These are phyloP conservation scores for Lepidopterella palustris DNA, from an alignment of 495 filamentous ascomycete species.

Conservation along the genomic window DNA sequence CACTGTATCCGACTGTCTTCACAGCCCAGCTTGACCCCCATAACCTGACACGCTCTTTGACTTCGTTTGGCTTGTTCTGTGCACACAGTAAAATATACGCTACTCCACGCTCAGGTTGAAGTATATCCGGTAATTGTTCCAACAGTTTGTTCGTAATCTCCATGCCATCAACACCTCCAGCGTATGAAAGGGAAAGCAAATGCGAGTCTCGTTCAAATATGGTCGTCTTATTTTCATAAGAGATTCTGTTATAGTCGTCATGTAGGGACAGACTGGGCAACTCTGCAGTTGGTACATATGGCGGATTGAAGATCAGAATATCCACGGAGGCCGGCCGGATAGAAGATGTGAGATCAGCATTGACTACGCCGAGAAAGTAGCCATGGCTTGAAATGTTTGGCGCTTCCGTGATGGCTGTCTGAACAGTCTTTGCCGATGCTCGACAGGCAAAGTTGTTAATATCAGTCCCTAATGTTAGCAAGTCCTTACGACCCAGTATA, in stretches of 20 bases:
- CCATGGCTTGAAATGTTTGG: background rate
- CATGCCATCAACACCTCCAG: constrained; percentile 86
- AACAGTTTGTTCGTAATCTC: constrained; percentile 78
- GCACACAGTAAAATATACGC: constrained; percentile 86
- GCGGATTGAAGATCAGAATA: constrained; percentile 91
- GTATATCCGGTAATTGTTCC: constrained; percentile 52
- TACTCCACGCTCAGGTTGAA: constrained; percentile 60
- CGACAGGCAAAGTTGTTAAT: constrained; percentile 74
- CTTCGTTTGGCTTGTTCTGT: constrained; percentile 73
- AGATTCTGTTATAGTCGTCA: constrained; percentile 23
- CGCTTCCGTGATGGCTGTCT: constrained; percentile 42
- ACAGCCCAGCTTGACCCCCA: constrained; percentile 60
- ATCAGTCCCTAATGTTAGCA: constrained; percentile 71
- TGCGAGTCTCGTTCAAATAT: constrained; percentile 66
- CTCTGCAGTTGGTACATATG: constrained; percentile 82
- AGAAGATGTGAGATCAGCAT: constrained; percentile 57
- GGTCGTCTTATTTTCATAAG: constrained; percentile 31
- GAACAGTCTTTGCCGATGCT: constrained; percentile 58
- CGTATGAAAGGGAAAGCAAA: constrained; percentile 79
- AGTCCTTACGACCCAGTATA: constrained; percentile 65
- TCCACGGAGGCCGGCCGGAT: constrained; percentile 57
- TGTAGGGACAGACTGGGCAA: constrained; percentile 47
- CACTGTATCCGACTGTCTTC: constrained; percentile 76
- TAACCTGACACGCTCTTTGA: constrained; percentile 56
- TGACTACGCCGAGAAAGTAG: constrained; percentile 53